These are phyloP conservation scores for Usnea hakonensis DNA, from an alignment of 495 filamentous ascomycete species.

Conservation along the genomic window DNA sequence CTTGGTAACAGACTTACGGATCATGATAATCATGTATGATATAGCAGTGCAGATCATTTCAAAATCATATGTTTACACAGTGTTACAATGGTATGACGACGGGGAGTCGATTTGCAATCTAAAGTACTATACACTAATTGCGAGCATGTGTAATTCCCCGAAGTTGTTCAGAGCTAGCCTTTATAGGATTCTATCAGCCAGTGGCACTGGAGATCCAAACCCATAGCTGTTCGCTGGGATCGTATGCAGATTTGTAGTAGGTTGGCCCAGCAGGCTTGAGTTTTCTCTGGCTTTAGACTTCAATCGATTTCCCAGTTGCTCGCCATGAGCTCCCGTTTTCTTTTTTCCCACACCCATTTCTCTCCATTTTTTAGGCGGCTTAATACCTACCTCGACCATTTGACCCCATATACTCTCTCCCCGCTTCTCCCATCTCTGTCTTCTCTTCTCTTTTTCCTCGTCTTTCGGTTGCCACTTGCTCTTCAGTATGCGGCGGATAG, in stretches of 20 bases:
- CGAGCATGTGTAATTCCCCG: background rate
- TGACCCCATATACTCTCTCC: slow-evolving; percentile 70
- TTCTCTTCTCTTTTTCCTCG: slow-evolving; percentile 53
- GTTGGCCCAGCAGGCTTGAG: background rate
- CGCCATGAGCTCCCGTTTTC: background rate
- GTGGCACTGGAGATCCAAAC: background rate
- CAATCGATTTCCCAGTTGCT: background rate
- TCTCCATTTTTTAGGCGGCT: slow-evolving; percentile 62
- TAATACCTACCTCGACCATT: slow-evolving; percentile 59
- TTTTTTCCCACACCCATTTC: slow-evolving; percentile 53
- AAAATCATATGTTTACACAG: background rate
- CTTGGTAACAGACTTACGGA: background rate
- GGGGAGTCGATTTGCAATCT: no score
- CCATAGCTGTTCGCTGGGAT: background rate
- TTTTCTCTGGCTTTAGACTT: background rate
- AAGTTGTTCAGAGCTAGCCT: background rate
- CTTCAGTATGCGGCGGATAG: slow-evolving; percentile 76
- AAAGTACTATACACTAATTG: background rate
- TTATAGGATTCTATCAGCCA: slow-evolving; percentile 10
- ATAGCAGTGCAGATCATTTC: background rate
- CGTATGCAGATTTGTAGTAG: background rate
- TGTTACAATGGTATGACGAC: background rate
- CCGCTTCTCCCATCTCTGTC: slow-evolving; percentile 67
- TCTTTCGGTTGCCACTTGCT: slow-evolving; percentile 69
- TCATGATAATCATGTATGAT: background rate